These are phyloP conservation scores for Shiraia bambusicola DNA, from an alignment of 2,329 filamentous ascomycete species.

Conservation along the genomic window DNA sequence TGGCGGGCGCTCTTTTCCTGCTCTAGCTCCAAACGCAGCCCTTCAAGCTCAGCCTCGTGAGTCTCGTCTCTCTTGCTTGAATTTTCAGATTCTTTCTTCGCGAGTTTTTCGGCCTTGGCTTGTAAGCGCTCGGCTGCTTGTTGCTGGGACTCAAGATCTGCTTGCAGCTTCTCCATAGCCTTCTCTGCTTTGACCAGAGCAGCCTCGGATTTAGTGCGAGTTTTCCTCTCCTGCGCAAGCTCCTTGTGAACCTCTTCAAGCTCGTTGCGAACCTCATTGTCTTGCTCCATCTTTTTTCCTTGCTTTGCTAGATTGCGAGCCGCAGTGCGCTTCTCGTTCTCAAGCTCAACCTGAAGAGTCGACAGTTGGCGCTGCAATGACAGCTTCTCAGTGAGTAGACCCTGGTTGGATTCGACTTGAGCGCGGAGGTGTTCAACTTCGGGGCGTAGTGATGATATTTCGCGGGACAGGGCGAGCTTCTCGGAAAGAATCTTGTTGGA, in stretches of 20 bases:
- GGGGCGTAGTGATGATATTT: conserved; percentile 59
- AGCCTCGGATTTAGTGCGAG: conserved; percentile 45
- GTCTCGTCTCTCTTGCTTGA: conserved; percentile 41
- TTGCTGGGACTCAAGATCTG: conserved; percentile 37
- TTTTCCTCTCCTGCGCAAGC: conserved; percentile 49
- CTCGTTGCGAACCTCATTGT: conserved; percentile 49
- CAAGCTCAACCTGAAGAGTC: conserved; percentile 76
- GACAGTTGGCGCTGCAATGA: conserved; percentile 75
- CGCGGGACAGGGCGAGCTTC: conserved; percentile 62
- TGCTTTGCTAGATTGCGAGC: conserved; percentile 58
- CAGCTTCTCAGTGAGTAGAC: conserved; percentile 74
- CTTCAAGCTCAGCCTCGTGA: conserved; percentile 34
- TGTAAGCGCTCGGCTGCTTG: conserved; percentile 32
- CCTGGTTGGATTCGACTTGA: conserved; percentile 63
- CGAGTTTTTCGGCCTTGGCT: conserved; percentile 36
- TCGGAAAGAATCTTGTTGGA: conserved; percentile 69
- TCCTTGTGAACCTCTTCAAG: conserved; percentile 51
- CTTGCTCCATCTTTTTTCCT: conserved; percentile 52
- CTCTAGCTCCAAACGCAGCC: conserved; percentile 42
- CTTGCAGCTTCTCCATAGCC: conserved; percentile 32
- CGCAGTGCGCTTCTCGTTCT: conserved; percentile 73
- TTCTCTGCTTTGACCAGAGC: conserved; percentile 43
- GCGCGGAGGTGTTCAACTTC: conserved; percentile 64
- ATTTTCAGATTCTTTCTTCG: conserved; percentile 35
- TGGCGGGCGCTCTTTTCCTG: conserved; percentile 44